Evolutionary conservation across 495 filamentous ascomycete species (phyloP).

Genomic region (Rostrohypoxylon terebratum): DNA sequence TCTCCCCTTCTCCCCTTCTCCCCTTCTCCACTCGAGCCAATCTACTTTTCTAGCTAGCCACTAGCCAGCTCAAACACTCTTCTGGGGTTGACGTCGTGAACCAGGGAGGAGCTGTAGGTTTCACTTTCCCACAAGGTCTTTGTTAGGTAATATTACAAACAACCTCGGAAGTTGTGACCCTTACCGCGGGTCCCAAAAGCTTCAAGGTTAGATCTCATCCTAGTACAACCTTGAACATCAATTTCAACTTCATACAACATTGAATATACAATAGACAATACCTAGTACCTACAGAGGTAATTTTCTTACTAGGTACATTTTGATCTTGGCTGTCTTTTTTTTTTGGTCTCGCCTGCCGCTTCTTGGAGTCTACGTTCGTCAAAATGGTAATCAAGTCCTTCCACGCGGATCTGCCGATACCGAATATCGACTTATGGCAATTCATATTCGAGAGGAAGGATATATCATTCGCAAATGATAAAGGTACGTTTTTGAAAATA

Average conservation of each 20-base stretch:
- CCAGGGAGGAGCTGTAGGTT: not conserved
- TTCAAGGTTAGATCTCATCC: no score
- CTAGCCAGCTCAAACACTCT: not conserved
- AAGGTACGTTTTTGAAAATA: slow-evolving; percentile 58
- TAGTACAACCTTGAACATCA: no score
- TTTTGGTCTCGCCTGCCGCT: not conserved
- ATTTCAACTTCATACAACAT: not conserved
- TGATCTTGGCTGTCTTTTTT: not conserved
- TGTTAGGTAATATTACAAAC: not conserved
- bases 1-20: no score
- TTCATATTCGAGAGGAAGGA: slow-evolving; percentile 85
- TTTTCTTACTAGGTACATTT: not conserved
- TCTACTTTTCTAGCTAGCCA: not conserved
- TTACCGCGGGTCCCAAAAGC: not conserved
- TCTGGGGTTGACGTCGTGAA: not conserved
- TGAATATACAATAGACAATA: not conserved
- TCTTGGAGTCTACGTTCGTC: not conserved
- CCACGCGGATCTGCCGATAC: slow-evolving; percentile 70
- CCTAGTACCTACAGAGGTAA: not conserved
- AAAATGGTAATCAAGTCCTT: slow-evolving; percentile 68
- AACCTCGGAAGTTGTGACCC: slow-evolving; percentile 16
- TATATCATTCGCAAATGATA: slow-evolving; percentile 72
- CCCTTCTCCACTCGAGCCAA: not conserved
- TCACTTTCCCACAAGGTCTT: slow-evolving; percentile 6
- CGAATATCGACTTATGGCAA: slow-evolving; percentile 75